Base-by-base conservation (phyloP, 1,284 basidiomycete genomes). In the Pseudozyma flocculosa region DNA sequence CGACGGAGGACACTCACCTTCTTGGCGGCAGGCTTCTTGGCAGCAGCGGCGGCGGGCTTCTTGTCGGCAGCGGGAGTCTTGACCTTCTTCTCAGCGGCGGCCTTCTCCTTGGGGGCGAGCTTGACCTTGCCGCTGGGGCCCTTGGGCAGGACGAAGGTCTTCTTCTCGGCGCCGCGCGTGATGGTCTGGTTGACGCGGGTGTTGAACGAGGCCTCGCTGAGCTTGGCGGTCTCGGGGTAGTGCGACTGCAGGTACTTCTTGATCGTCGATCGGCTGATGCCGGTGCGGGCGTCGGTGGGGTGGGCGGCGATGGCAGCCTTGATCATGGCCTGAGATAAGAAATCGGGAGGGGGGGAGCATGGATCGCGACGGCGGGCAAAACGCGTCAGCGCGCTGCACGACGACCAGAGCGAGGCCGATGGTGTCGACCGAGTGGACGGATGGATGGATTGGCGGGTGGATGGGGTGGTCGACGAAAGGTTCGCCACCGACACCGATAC, bases 181-280 rank as follows among this genome's bases (percentile, higher is more conserved):
- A 95, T 88, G 54, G 92, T 91, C 76, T 84, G 87, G 73, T 85
- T 84, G 69, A 95, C 84, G 80, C 91, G 89, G 59, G 85, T 86
- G 73, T 82, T 84, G 80, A 92, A 90, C 40, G 88, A 84, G 55
- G 85, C 83, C 32, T 65, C 64, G 46, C 68, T 60, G 53, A 53
- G 50, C 50, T 67, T 63, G 56, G 67, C 58, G 15, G 68, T 62
- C 46, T 50, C 61, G 45, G 62, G 63, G 50, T 64, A 52, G 63
- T 64, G 68, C 18, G 62, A 59, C 45, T 50, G 60, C 52, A 80
- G 83, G 72, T 70, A 87, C 91, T 91, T 93, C 85, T 94, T 94
- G 82, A 95, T 90, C 75, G 88, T 86, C 55, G 88, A 89, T 51
- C 92, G 88, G 70, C 90, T 92, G 66, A 93, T 89, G 79, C 92